Base-by-base conservation (phyloP, 1,284 basidiomycete species). In the Singerocomus inundabilis region DNA sequence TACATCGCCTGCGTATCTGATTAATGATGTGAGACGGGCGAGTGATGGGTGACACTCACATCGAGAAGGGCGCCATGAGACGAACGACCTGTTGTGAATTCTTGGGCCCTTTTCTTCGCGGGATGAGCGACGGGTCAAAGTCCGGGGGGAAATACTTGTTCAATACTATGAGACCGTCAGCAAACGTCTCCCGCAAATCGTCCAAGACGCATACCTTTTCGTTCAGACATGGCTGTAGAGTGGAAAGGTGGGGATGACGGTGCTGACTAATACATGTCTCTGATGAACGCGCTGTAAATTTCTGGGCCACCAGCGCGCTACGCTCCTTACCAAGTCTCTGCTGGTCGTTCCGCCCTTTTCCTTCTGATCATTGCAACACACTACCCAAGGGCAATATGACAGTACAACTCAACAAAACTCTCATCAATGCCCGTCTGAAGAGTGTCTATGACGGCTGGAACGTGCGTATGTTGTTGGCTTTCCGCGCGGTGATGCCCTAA, bases 31-130 rank as follows among this genome's bases (percentile, higher is more conserved):
- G 18, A 37, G 11, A 35, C 29, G 32, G 6, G 13, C 4, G 18
- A 31, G 9, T 21, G 36, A 33, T 5, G n/a, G 54, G 21, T 24
- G 35, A 46, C 11, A 72, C 79, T 46, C 58, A 84, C 96, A 99
- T 99, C 13, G 92, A 95, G 70, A 97, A 99, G 0, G 96, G 96
- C 6, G 97, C 95, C 96, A 99, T 99, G 41, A 99, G 82, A 79
- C 95, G 91, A 55, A 99, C 94, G 49, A 94, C 91, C 72, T 96
- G 92, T 68, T 98, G 96, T 16, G 87, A 85, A 70, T 97, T 96
- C 78, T 90, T 94, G 49, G 88, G 87, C 52, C 82, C 80, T 67
- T 89, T 93, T 61, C 93, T 78, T 60, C 97, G 80, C 38, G 93
- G 92, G 70, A 98, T 97, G 71, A 96, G 89, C 59, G 92, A 85